Evolutionary conservation across 495 filamentous ascomycete genomes (phyloP).

Genomic region (Lentithecium fluviatile): DNA sequence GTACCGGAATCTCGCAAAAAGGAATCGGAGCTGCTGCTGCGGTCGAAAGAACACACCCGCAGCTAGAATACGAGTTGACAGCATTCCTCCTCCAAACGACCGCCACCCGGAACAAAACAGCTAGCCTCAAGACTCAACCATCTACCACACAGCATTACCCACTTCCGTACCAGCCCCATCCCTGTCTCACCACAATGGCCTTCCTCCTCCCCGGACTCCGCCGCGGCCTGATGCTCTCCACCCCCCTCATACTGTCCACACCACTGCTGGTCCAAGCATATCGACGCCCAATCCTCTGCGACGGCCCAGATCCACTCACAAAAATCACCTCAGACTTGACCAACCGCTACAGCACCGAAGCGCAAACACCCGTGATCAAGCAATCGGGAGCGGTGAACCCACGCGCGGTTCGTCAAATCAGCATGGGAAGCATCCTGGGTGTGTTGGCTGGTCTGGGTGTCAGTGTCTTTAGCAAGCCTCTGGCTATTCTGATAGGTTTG

Average conservation of each 20-base stretch:
- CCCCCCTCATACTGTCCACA: constrained; percentile 18
- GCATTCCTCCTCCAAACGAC: too few relatives aligned
- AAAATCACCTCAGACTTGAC: constrained; percentile 26
- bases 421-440: constrained; percentile 67
- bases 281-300: constrained; percentile 16
- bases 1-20: too few relatives aligned
- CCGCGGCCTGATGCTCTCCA: constrained; percentile 12
- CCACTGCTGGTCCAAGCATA: constrained; percentile 5
- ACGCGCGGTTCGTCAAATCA: constrained; percentile 63
- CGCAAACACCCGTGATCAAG: neutral
- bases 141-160: neutral
- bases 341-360: neutral
- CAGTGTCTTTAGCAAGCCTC: constrained; percentile 68
- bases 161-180: neutral
- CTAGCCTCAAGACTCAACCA: neutral
- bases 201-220: constrained; percentile 21
- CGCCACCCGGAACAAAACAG: neutral
- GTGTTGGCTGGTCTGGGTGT: constrained; percentile 68
- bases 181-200: constrained; percentile 7
- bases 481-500: constrained; percentile 72
- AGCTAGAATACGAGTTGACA: too few relatives aligned
- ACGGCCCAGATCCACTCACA: constrained; percentile 9
- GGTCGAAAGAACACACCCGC: too few relatives aligned
- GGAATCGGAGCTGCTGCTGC: too few relatives aligned
- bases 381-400: constrained; percentile 43